A percentile compares a stretch with the other conserved stretches of the same genome.
These are phyloP conservation scores for Termitomyces sp. DNA, from an alignment of 768 basidiomycete genomes.

Conservation along the genomic window DNA sequence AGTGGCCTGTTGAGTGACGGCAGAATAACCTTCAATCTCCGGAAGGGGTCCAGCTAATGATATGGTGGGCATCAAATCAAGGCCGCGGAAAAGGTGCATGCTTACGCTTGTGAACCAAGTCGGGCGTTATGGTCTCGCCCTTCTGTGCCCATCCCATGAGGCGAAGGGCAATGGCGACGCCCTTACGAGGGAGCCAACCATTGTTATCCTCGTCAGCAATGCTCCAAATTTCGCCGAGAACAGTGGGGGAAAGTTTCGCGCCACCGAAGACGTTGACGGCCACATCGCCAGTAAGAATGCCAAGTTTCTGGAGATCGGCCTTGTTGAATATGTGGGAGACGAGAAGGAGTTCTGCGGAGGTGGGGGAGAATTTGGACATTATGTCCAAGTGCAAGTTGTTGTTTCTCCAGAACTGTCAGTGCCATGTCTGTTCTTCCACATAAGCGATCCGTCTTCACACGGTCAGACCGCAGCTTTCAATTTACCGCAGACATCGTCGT, in stretches of 20 bases:
- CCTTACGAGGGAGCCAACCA: constrained; percentile 85
- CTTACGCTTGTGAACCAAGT: constrained; percentile 70
- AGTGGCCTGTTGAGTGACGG: constrained; percentile 53
- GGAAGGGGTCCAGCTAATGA: constrained; percentile 76
- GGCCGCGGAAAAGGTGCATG: constrained; percentile 10
- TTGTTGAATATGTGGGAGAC: constrained; percentile 69
- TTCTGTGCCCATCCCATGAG: constrained; percentile 92
- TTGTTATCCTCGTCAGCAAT: constrained; percentile 92
- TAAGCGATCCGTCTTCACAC: constrained; percentile 13
- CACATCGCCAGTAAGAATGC: constrained; percentile 84
- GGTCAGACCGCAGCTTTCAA: not conserved
- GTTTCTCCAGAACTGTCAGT: not conserved
- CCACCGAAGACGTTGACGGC: constrained; percentile 85
- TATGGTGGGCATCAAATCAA: constrained; percentile 11
- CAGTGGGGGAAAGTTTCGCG: constrained; percentile 70
- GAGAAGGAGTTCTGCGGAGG: constrained; percentile 49
- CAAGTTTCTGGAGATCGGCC: constrained; percentile 74
- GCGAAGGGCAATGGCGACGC: constrained; percentile 83
- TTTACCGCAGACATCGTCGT: not conserved
- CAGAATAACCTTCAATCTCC: constrained; percentile 65
- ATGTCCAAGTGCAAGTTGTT: constrained; percentile 16
- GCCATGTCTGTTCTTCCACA: not conserved
- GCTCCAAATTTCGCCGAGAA: constrained; percentile 91
- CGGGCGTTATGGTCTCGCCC: constrained; percentile 61
- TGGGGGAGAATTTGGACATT: constrained; percentile 44